Evolutionary conservation across 2,329 filamentous ascomycete species (phyloP).

Genomic region (Sporothrix schenckii): DNA sequence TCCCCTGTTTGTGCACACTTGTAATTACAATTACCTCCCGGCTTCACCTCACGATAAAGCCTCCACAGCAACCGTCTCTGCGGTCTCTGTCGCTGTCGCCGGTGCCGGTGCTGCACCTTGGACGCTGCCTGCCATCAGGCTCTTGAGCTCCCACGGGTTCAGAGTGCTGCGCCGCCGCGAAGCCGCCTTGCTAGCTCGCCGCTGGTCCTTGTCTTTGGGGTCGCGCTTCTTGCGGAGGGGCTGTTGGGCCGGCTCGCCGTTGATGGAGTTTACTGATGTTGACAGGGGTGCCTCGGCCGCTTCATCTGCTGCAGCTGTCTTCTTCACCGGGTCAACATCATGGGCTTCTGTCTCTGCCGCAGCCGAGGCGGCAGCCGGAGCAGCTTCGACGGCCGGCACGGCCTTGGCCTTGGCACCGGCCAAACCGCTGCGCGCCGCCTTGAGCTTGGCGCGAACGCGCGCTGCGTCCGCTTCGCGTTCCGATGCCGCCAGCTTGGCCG

Average conservation of each 20-base stretch:
- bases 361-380: not conserved
- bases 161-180: conserved; percentile 73
- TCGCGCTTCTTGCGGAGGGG: conserved; percentile 54
- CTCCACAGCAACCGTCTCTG: not conserved
- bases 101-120: not conserved
- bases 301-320: not conserved
- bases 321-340: conserved; percentile 33
- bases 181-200: conserved; percentile 57
- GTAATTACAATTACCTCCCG: not conserved
- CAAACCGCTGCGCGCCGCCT: conserved; percentile 50
- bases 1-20: not conserved
- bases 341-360: conserved; percentile 13
- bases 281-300: not conserved
- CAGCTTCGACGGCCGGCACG: not conserved
- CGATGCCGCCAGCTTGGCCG: conserved; percentile 65
- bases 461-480: conserved; percentile 67
- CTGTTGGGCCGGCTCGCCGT: conserved; percentile 35
- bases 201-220: conserved; percentile 38
- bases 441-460: conserved; percentile 64
- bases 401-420: conserved; percentile 8
- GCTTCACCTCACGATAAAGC: not conserved
- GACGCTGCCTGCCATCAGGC: conserved; percentile 54
- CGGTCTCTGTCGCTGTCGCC: not conserved
- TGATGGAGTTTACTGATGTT: conserved; percentile 14
- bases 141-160: conserved; percentile 73